Percentiles rank a stretch among this genome's conserved stretches.
Conservation (phyloP, 345 rosid species). For the Kernera saxatilis region DNA sequence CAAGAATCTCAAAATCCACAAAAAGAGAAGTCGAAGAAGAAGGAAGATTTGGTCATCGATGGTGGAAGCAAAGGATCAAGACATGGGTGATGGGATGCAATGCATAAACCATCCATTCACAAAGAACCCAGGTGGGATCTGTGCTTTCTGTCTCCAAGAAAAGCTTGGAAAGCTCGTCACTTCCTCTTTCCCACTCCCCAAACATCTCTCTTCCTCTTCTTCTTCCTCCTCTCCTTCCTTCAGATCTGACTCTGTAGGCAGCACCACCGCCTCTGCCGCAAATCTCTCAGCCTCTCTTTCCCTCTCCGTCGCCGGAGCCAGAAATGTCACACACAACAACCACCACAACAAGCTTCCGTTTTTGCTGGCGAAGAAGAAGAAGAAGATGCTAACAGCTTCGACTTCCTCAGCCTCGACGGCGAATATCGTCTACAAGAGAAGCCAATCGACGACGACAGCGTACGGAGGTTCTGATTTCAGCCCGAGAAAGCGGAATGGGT, state of each 20-base stretch:
- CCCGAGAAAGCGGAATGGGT: conserved; percentile 61
- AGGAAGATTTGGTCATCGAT: not conserved
- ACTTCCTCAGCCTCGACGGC: conserved; percentile 39
- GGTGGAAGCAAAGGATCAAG: conserved; percentile 49
- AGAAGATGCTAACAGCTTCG: conserved; percentile 35
- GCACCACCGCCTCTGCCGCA: not conserved
- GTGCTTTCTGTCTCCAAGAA: conserved; percentile 97
- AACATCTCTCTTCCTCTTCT: conserved; percentile 46
- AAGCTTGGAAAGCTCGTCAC: conserved; percentile 96
- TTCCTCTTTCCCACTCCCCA: conserved; percentile 69
- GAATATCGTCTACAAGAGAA: conserved; percentile 60
- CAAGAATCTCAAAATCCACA: not conserved
- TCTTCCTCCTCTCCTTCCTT: conserved; percentile 65
- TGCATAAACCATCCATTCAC: conserved; percentile 70
- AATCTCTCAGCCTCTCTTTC: conserved; percentile 33
- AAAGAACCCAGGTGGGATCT: conserved; percentile 92
- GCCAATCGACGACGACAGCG: conserved; percentile 48
- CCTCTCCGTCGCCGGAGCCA: conserved; percentile 31
- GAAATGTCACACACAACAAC: conserved; percentile 33
- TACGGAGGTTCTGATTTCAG: conserved; percentile 41
- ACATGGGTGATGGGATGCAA: conserved; percentile 79
- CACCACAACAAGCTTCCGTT: conserved; percentile 44
- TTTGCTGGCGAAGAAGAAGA: conserved; percentile 70
- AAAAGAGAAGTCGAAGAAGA: not conserved
- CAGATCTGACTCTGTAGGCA: conserved; percentile 59